Conservation (phyloP, 805 yeast genomes). For the Yamadazyma ubonensis region DNA sequence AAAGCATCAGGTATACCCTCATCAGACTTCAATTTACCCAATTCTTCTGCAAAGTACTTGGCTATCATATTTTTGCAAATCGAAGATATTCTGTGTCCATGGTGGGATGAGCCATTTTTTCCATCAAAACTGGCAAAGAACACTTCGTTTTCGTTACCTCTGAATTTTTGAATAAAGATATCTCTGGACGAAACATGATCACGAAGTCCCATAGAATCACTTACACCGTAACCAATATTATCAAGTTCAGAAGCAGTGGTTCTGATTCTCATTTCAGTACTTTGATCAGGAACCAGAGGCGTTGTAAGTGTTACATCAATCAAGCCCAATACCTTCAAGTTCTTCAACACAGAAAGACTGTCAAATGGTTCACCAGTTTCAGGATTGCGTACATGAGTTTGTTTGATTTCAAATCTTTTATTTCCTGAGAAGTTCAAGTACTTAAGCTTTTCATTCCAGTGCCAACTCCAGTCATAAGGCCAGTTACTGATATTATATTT, state of each 20-base stretch:
- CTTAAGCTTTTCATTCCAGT: constrained; percentile 69
- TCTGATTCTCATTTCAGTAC: constrained; percentile 77
- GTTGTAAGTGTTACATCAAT: constrained; percentile 95
- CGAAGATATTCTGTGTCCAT: constrained; percentile 57
- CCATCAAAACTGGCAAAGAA: constrained; percentile 87
- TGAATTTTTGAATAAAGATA: constrained; percentile 79
- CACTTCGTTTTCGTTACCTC: constrained; percentile 81
- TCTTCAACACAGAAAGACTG: constrained; percentile 57
- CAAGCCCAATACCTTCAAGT: constrained; percentile 73
- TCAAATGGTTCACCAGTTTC: constrained; percentile 67
- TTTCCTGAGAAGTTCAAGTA: constrained; percentile 92
- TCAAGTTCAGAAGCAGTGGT: constrained; percentile 82
- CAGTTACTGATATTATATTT: constrained; percentile 91
- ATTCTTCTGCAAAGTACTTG: constrained; percentile 64
- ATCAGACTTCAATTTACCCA: constrained; percentile 42
- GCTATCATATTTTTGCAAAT: constrained; percentile 73
- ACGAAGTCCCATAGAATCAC: constrained; percentile 76
- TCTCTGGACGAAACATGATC: constrained; percentile 73
- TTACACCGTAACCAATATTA: constrained; percentile 82
- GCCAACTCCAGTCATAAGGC: constrained; percentile 99
- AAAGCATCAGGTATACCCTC: constrained; percentile 69
- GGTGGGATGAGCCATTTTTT: constrained; percentile 51
- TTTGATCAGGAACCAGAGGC: constrained; percentile 85
- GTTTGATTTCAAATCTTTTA: constrained; percentile 84
- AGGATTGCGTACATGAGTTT: constrained; percentile 53